Conservation (phyloP, 768 basidiomycete species). For the Russula griseocarnosa region DNA sequence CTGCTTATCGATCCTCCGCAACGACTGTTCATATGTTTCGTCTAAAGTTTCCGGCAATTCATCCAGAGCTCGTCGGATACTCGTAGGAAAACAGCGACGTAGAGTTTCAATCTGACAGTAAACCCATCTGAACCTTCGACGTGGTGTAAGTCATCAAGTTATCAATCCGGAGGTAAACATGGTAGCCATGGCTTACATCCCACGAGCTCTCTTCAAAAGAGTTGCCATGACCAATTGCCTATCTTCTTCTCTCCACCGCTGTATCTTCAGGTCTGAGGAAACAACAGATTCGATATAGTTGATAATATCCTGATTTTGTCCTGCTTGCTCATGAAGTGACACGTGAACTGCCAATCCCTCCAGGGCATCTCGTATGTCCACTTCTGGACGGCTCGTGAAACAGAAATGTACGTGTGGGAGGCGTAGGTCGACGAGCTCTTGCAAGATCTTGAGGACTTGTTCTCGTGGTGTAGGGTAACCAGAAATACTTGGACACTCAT, state of each 20-base stretch:
- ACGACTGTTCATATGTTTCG: neutral
- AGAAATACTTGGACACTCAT: neutral
- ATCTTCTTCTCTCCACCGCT: neutral
- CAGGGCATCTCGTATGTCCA: neutral
- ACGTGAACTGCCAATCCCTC: neutral
- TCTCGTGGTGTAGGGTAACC: neutral
- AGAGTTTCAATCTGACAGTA: neutral
- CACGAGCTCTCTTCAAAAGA: neutral
- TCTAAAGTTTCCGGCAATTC: neutral
- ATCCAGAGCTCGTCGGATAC: neutral
- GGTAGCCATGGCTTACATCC: neutral
- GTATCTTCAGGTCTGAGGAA: neutral
- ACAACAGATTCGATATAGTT: neutral
- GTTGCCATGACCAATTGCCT: neutral
- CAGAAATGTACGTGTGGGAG: neutral
- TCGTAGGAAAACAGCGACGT: neutral
- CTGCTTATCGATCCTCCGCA: neutral
- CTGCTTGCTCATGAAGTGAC: neutral
- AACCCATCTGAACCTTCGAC: neutral
- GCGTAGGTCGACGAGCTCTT: neutral
- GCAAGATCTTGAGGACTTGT: neutral
- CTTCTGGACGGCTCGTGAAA: neutral
- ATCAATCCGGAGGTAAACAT: neutral
- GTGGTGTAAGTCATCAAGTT: neutral
- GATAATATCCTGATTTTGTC: neutral